These are phyloP conservation scores for Aphanomyces euteiches DNA, from an alignment of 352 stramenopile species.

Conservation along the genomic window DNA sequence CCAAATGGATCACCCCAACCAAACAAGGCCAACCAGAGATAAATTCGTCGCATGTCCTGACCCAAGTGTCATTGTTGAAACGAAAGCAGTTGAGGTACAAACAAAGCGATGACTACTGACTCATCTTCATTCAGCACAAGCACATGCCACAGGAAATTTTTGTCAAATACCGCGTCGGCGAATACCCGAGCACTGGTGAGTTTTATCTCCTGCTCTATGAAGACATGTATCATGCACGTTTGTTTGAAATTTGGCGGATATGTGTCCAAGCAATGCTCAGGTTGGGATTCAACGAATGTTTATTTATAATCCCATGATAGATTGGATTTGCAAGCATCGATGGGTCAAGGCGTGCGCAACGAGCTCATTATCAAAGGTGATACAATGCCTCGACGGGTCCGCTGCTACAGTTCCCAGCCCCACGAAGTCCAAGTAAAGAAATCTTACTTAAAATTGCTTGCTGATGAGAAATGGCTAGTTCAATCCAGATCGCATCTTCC, in stretches of 20 bases:
- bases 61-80: slow-evolving; percentile 56
- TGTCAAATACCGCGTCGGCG: slow-evolving; percentile 84
- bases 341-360: slow-evolving; percentile 77
- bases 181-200: slow-evolving; percentile 79
- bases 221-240: slow-evolving; percentile 72
- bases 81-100: slow-evolving; percentile 26
- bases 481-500: slow-evolving; percentile 73
- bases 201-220: slow-evolving; percentile 91
- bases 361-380: slow-evolving; percentile 91
- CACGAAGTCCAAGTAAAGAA: slow-evolving; percentile 39
- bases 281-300: background rate
- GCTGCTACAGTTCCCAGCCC: slow-evolving; percentile 39
- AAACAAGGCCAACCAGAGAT: background rate
- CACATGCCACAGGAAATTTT: slow-evolving; percentile 47
- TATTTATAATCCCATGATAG: background rate
- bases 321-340: slow-evolving; percentile 80
- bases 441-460: slow-evolving; percentile 47
- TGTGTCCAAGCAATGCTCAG: slow-evolving; percentile 67
- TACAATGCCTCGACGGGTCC: slow-evolving; percentile 41
- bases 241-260: slow-evolving; percentile 84
- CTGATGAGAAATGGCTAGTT: slow-evolving; percentile 41
- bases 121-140: slow-evolving; percentile 27
- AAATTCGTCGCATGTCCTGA: slow-evolving; percentile 73
- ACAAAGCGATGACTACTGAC: slow-evolving; percentile 11
- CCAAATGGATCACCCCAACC: background rate